Conservation (phyloP, 2,329 filamentous ascomycete species). For the Mariannaea sp. region DNA sequence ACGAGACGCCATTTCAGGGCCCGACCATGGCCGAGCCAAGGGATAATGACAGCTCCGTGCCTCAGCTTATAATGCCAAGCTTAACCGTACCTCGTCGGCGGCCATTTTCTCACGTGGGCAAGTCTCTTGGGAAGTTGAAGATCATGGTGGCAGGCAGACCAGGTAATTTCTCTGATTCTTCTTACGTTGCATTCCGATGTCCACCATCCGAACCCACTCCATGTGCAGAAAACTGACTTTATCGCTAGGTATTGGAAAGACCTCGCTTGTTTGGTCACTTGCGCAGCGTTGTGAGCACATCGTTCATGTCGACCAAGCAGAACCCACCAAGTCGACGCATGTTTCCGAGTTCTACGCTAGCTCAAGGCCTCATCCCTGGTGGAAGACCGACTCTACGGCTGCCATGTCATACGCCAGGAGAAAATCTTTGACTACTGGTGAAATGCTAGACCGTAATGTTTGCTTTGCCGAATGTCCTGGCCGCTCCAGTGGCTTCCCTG, state of each 20-base stretch:
- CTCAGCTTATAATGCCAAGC: constrained; percentile 97
- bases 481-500: constrained; percentile 58
- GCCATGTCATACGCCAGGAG: constrained; percentile 59
- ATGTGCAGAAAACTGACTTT: constrained; percentile 6
- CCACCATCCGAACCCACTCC: neutral
- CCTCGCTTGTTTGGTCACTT: constrained; percentile 85
- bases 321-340: constrained; percentile 35
- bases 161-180: constrained; percentile 54
- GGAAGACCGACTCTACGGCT: constrained; percentile 84
- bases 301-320: constrained; percentile 81
- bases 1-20: constrained; percentile 22
- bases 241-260: constrained; percentile 77
- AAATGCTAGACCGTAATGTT: constrained; percentile 85
- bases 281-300: constrained; percentile 88
- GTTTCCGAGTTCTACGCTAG: constrained; percentile 77
- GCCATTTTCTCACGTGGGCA: constrained; percentile 88
- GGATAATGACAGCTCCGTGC: constrained; percentile 45
- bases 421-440: constrained; percentile 69
- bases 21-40: constrained; percentile 24
- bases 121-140: constrained; percentile 82
- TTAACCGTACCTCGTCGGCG: constrained; percentile 86
- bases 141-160: constrained; percentile 82
- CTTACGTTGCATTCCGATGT: neutral
- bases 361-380: constrained; percentile 82
- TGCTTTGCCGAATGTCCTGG: constrained; percentile 90